Evolutionary conservation across 352 stramenopile genomes (phyloP).

Genomic region (Sclerospora graminicola): DNA sequence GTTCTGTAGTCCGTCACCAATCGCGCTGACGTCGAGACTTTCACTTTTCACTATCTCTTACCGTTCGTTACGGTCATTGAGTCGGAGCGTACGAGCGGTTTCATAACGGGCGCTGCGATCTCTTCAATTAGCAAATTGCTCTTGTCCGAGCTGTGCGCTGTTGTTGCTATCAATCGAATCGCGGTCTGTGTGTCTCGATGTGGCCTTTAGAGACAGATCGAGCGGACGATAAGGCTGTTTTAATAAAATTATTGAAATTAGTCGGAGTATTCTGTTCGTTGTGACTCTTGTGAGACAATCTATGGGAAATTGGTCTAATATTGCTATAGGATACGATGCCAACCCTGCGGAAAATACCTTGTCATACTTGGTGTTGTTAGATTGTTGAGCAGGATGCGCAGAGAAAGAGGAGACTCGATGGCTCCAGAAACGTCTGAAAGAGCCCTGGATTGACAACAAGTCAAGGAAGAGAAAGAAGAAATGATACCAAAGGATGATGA

Average conservation of each 20-base stretch:
- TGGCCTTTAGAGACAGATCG: slow-evolving; percentile 92
- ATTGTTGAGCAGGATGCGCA: slow-evolving; percentile 60
- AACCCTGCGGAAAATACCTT: slow-evolving; percentile 93
- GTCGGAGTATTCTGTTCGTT: slow-evolving; percentile 92
- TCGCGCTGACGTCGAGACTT: too few relatives aligned
- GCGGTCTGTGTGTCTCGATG: slow-evolving; percentile 89
- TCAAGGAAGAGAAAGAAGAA: slow-evolving; percentile 4
- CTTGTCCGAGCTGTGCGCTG: slow-evolving; percentile 94
- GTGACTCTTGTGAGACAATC: slow-evolving; percentile 86
- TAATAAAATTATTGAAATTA: slow-evolving; percentile 95
- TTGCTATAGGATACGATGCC: slow-evolving; percentile 93
- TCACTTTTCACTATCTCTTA: slow-evolving; percentile 89
- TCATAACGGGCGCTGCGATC: too few relatives aligned
- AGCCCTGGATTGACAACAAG: background rate
- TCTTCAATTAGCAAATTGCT: slow-evolving; percentile 97
- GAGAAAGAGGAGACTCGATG: slow-evolving; percentile 3
- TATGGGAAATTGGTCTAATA: slow-evolving; percentile 95
- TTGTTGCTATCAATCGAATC: slow-evolving; percentile 91
- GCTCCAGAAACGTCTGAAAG: too few relatives aligned
- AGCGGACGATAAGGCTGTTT: slow-evolving; percentile 87
- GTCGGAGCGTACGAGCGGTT: slow-evolving; percentile 91
- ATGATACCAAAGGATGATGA: slow-evolving; percentile 11
- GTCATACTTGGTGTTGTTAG: slow-evolving; percentile 90
- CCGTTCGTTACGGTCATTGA: slow-evolving; percentile 96
- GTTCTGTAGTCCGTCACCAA: too few relatives aligned